Evolutionary conservation across 139 green algal genomes (phyloP), one percentile per base, ranked within the genome.

Genomic region (Ettlia oleoabundans): DNA sequence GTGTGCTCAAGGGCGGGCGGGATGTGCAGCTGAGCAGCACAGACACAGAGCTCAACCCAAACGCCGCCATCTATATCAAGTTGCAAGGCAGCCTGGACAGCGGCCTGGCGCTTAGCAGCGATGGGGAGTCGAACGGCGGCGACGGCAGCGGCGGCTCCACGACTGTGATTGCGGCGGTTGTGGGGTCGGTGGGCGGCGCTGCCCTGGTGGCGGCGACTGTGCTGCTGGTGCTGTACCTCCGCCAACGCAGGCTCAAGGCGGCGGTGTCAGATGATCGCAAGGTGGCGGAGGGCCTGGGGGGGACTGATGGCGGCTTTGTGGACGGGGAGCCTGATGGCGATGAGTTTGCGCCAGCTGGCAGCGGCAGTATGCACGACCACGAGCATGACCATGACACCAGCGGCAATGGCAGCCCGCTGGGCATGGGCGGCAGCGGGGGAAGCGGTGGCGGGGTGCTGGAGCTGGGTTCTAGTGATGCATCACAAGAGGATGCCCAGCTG

Each of bases 31-130:
- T 72, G 42, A 75, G 52, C 66, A 35, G 37, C 37, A 8, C 47
- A 28, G 43, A 75, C 61, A 82, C 76, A 1, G 51, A 82, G 77
- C 66, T 84, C n/a, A 88, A 88, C 67, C 83, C 83, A n/a, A 61
- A 35, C 22, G 55, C 53, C 35, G 83, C 77, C 13, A 65, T 76
- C 53, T 88, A 88, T 51, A 51, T 88, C 15, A 79, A 81, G n/a
- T 35, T 79, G 72, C 33, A n/a, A n/a, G n/a, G n/a, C n/a, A n/a
- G n/a, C n/a, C n/a, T n/a, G n/a, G n/a, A n/a, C n/a, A n/a, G n/a
- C n/a, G n/a, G n/a, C n/a, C n/a, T n/a, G n/a, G n/a, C 47, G 47
- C 47, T 24, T 24, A 67, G 26, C 47, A 8, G 51, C 24, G 26
- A 66, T 37, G 55, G 10, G 53, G 74, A 9, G 64, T 26, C 75